These are phyloP conservation scores for Termitomyces sp. DNA, from an alignment of 768 basidiomycete species.

Conservation along the genomic window DNA sequence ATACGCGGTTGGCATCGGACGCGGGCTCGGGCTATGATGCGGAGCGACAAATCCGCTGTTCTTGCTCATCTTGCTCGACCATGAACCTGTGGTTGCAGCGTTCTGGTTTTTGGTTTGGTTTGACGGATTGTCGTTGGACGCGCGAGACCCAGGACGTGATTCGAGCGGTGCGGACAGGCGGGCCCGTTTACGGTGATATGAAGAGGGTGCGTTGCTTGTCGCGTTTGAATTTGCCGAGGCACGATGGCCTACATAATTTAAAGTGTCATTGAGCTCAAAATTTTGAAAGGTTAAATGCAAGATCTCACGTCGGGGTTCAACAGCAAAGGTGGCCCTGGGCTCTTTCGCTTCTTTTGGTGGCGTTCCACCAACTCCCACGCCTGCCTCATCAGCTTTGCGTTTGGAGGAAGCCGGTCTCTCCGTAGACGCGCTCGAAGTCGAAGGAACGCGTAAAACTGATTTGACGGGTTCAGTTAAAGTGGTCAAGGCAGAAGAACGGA, in stretches of 20 bases:
- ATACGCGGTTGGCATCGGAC: constrained; percentile 15
- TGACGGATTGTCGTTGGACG: constrained; percentile 22
- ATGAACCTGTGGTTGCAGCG: constrained; percentile 40
- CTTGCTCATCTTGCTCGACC: constrained; percentile 36
- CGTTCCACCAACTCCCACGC: constrained; percentile 47
- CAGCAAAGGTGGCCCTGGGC: constrained; percentile 54
- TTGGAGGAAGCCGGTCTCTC: constrained; percentile 37
- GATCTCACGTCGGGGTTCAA: constrained; percentile 55
- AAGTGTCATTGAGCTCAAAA: constrained; percentile 13
- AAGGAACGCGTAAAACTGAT: constrained; percentile 22
- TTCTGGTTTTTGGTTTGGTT: constrained; percentile 18
- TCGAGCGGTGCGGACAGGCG: constrained; percentile 43
- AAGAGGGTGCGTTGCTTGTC: constrained; percentile 51
- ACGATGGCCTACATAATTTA: constrained; percentile 37
- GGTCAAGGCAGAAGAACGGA: constrained; percentile 18
- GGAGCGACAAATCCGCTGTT: constrained; percentile 17
- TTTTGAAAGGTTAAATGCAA: constrained; percentile 10
- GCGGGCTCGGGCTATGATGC: constrained; percentile 15
- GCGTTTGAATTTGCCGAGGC: constrained; percentile 40
- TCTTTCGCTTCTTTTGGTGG: constrained; percentile 58
- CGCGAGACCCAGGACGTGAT: constrained; percentile 28
- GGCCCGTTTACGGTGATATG: constrained; percentile 67
- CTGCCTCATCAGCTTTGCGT: constrained; percentile 65
- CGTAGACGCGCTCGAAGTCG: constrained; percentile 19
- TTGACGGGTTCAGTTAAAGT: constrained; percentile 21